Evolutionary conservation across 352 stramenopile species (phyloP), one percentile per base, ranked within the genome.

Genomic region (Achlya hypogyna): DNA sequence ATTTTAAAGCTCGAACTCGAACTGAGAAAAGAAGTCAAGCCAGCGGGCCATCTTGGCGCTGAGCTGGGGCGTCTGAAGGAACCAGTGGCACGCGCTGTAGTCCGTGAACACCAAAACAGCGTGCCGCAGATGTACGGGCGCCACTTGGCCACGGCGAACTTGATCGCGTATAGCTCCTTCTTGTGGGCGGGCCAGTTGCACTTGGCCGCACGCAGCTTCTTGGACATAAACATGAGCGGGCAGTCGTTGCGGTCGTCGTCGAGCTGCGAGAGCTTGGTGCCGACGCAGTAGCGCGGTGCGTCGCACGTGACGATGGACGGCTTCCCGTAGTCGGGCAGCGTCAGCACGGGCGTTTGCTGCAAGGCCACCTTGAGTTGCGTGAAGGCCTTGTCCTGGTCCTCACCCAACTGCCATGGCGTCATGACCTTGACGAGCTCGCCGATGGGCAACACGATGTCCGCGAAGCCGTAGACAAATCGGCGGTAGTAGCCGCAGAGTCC

Each of bases 231-330:
- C 0, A 69, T 69, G 5, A 79, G 63, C 1, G 71, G 65, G 29
- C 71, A 70, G 65, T 66, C 63, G 9, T 51, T 5, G 12, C 32
- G 45, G 25, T 51, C 28, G 22, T 63, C n/a, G 38, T 69, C 43
- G 20, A 60, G 5, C 18, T 67, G 40, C 18, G 51, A 65, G 35
- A 66, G 35, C 0, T 42, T 18, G 20, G 14, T 49, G 38, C 66
- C 53, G 22, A 69, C 32, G 40, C 65, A 71, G 51, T 71, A 58
- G 14, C 32, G 32, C 16, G 63, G 74, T 0, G 71, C 69, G 29
- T 82, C 74, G 0, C 63, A 78, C 2, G 67, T 78, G 0, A 77
- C 62, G 23, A 78, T 59, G 20, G 77, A 82, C 8, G 0, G 51
- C 20, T 51, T 28, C 3, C 47, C 54, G 40, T 73, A 67, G 28